These are phyloP conservation scores for Hondaea fermentalgiana DNA, from an alignment of 108 stramenopile species.

Conservation along the genomic window DNA sequence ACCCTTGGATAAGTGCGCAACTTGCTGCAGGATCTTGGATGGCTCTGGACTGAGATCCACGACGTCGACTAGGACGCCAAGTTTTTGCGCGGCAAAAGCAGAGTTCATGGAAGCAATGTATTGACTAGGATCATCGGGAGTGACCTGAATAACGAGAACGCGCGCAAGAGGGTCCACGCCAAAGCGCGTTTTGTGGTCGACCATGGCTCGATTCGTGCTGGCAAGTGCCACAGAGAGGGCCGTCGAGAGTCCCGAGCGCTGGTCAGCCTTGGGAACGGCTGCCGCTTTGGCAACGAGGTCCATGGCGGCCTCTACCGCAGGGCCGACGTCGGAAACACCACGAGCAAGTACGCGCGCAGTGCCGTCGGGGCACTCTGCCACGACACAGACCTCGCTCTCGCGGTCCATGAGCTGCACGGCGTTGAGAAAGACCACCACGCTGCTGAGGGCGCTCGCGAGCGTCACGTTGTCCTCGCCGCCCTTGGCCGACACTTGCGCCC, in stretches of 20 bases:
- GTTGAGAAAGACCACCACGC: not conserved
- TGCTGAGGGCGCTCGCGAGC: not conserved
- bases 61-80: not conserved
- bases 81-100: not conserved
- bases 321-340: not conserved
- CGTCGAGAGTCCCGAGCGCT: not conserved
- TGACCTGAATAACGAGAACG: not conserved
- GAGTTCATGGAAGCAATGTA: constrained; percentile 15
- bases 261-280: too few relatives aligned
- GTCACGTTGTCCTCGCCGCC: not conserved
- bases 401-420: constrained; percentile 16
- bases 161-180: not conserved
- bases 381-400: not conserved
- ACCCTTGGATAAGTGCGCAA: not conserved
- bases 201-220: not conserved
- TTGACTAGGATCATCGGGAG: not conserved
- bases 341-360: not conserved
- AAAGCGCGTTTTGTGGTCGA: not conserved
- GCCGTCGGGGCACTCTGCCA: constrained; percentile 10
- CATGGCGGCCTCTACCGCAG: not conserved
- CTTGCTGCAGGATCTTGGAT: constrained; percentile 7
- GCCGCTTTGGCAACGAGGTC: not conserved
- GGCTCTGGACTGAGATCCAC: not conserved
- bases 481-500: not conserved
- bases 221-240: not conserved